Conservation (phyloP, 805 yeast genomes). For the Cyberlindnera maclurae region DNA sequence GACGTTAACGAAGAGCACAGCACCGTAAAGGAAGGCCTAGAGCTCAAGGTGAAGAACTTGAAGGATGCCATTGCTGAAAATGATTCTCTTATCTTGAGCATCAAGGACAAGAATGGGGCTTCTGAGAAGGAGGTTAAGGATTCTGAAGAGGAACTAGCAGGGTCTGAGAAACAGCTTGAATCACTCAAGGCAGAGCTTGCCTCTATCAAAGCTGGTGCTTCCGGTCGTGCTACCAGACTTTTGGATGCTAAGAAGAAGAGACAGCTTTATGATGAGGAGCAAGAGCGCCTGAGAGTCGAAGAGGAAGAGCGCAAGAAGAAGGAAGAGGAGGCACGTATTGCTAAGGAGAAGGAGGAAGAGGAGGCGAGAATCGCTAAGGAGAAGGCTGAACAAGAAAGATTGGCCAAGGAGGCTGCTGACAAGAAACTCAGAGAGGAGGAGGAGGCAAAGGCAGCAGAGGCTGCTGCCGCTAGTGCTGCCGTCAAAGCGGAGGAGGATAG, state of each 20-base stretch:
- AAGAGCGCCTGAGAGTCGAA: slow-evolving; percentile 8
- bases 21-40: slow-evolving; percentile 14
- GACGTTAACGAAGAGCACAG: slow-evolving; percentile 12
- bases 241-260: slow-evolving; percentile 20
- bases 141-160: slow-evolving; percentile 14
- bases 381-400: slow-evolving; percentile 6
- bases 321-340: slow-evolving; percentile 8
- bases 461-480: slow-evolving; percentile 5
- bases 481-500: slow-evolving; percentile 7
- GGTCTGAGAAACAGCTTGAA: slow-evolving; percentile 12
- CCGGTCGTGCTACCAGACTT: slow-evolving; percentile 17
- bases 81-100: slow-evolving; percentile 10
- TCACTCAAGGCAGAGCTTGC: slow-evolving; percentile 17
- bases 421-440: slow-evolving; percentile 4
- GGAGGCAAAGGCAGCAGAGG: neutral
- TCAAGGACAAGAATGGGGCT: slow-evolving; percentile 11
- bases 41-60: slow-evolving; percentile 14
- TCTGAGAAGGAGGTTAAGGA: slow-evolving; percentile 8
- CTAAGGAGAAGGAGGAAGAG: slow-evolving; percentile 10
- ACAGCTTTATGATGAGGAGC: slow-evolving; percentile 15
- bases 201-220: slow-evolving; percentile 16
- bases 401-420: slow-evolving; percentile 8
- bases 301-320: slow-evolving; percentile 7
- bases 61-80: slow-evolving; percentile 17
- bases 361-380: slow-evolving; percentile 8